Base-by-base conservation (phyloP, 306 rosid genomes). In the Casuarina cunninghamiana region DNA sequence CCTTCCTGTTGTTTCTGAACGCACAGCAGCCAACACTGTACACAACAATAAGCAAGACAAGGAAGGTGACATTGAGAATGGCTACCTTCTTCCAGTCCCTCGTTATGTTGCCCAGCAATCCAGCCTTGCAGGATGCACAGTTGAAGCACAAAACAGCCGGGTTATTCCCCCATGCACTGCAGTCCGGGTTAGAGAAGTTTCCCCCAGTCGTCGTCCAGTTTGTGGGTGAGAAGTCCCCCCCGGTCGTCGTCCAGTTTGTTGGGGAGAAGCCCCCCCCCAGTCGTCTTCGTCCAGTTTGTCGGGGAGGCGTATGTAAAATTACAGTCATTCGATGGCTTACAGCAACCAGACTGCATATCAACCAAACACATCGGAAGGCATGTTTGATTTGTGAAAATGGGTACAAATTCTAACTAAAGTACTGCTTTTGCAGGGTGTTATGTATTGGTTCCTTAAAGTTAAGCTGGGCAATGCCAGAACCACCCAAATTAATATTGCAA, bases 111-210 rank as follows among this genome's bases (percentile, higher is more conserved):
- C 90, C 91, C 26, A 94, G 83, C 42, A 94, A 84, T 13, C 94
- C 98, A 19, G 89, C 97, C 75, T 94, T 94, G 86, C 98, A 94
- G 16, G 97, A 90, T 46, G 85, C 55, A 66, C 98, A 94, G 77
- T 87, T 32, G 84, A 83, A 94, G 89, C 98, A 94, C 80, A 92
- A 75, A 35, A 17, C 10, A 0, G 8, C 72, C n/a, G 70, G 53
- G 2, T 88, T 75, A 16, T 89, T 92, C 2, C 1, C 26, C 98
- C 98, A 94, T 10, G 60, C 37, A 53, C 17, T 39, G 48, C 98
- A 94, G 73, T 94, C 96, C 6, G 86, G 69, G 65, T 84, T 83
- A 53, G 55, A 0, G 16, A 21, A 21, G 26, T 21, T 21, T 21
- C 26, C 26, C 26, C 26, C 26, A 21, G 26, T 21, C 26, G 26